Conservation (phyloP, 495 filamentous ascomycete genomes). For the Sabuloglossum arenarium region DNA sequence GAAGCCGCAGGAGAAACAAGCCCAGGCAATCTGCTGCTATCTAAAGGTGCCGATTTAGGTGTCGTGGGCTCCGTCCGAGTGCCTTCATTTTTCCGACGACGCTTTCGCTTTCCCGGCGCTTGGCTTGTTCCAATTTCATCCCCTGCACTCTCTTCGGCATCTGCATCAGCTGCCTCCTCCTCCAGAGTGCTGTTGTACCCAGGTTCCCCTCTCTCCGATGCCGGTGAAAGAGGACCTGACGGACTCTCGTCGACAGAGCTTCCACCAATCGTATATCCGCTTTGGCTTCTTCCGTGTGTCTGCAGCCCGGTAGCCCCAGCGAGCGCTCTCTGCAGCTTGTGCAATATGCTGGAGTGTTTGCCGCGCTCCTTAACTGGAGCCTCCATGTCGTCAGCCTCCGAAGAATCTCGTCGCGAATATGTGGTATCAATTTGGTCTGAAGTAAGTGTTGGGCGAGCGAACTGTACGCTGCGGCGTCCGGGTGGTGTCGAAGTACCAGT, state of each 20-base stretch:
- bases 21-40: constrained; percentile 18
- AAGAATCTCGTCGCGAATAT: constrained; percentile 8
- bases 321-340: constrained; percentile 19
- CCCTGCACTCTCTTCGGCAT: constrained; percentile 20
- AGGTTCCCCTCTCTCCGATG: constrained; percentile 8
- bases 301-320: constrained; percentile 15
- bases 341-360: constrained; percentile 15
- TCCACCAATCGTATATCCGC: constrained; percentile 13
- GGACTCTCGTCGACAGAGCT: constrained; percentile 11
- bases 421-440: constrained; percentile 9
- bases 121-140: background rate
- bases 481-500: constrained; percentile 16
- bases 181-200: constrained; percentile 8
- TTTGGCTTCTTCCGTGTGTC: constrained; percentile 15
- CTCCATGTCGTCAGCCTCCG: constrained; percentile 13
- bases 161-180: constrained; percentile 18
- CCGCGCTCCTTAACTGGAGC: constrained; percentile 10
- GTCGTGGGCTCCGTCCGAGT: constrained; percentile 39
- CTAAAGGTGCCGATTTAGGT: constrained; percentile 22
- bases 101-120: constrained; percentile 7
- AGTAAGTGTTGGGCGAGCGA: constrained; percentile 12
- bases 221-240: constrained; percentile 7
- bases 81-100: constrained; percentile 12
- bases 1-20: constrained; percentile 27
- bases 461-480: constrained; percentile 20